Base-by-base conservation (phyloP, 352 stramenopile species). In the Phytophthora niederhauseri region DNA sequence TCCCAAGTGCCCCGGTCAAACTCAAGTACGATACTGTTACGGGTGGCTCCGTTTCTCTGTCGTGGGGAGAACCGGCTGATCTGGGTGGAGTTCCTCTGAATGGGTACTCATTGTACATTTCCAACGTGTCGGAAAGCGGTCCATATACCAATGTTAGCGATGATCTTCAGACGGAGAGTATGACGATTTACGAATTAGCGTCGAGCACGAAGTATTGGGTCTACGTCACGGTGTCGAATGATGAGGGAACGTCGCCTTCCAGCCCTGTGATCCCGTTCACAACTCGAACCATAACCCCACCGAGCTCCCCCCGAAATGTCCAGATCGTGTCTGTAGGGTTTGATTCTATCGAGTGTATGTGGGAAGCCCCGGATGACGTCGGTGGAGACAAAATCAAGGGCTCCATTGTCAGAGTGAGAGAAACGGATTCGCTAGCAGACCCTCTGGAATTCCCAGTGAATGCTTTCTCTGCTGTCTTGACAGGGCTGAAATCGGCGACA, bases 151-250 rank as follows among this genome's bases (percentile, higher is more conserved):
- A 68, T 17, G 34, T 38, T 3, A 84, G 80, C 34, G 57, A 52
- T 1, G 73, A 75, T 28, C 59, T 64, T 73, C 61, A n/a, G 41
- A 24, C 30, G 0, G 81, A 26, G 8, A 15, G 9, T 28, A n/a
- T 81, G 19, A 75, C 43, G 1, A 59, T 90, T 14, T 34, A 73
- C 8, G 31, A 41, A 0, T 61, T 93, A 1, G n/a, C 45, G 0
- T 41, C 82, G 6, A 66, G n/a, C 1, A 76, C 81, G 0, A 57
- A 7, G 4, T 91, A 91, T 26, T 88, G 62, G 75, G 79, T 81
- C 20, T 73, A 77, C 24, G 76, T 80, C 7, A 51, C 68, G 4
- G 72, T 71, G 1, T 68, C 15, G 3, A 93, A 87, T 53, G 56
- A 73, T 0, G 17, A 81, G 4, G 83, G 83, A 4, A 30, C 68